A percentile compares a stretch with the other conserved stretches of the same genome.
These are phyloP conservation scores for Talaromyces liani DNA, from an alignment of 495 filamentous ascomycete genomes.

Conservation along the genomic window DNA sequence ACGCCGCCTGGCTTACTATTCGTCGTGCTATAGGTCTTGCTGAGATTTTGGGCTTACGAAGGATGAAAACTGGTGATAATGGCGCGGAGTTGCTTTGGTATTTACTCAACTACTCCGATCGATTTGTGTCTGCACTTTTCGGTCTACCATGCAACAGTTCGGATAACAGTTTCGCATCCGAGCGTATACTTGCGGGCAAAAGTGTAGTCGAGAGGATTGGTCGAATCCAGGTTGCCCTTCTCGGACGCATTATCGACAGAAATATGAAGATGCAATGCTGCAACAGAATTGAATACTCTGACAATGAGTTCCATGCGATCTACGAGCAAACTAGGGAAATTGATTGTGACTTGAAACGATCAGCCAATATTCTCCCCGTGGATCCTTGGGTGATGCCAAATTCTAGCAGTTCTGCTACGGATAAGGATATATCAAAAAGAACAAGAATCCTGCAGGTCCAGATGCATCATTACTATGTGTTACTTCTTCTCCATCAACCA, in stretches of 20 bases:
- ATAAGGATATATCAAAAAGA: slow-evolving; percentile 12
- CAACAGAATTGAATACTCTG: slow-evolving; percentile 10
- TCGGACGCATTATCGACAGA: slow-evolving; percentile 28
- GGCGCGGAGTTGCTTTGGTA: slow-evolving; percentile 32
- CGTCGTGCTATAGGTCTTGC: slow-evolving; percentile 36
- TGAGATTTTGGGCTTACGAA: slow-evolving; percentile 26
- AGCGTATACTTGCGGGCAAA: slow-evolving; percentile 18
- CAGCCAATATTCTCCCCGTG: slow-evolving; percentile 24
- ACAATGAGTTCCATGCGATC: slow-evolving; percentile 24
- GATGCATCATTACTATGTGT: slow-evolving; percentile 37
- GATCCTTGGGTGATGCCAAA: slow-evolving; percentile 29
- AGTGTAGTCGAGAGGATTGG: slow-evolving; percentile 23
- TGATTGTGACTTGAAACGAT: slow-evolving; percentile 32
- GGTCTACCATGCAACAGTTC: slow-evolving; percentile 35
- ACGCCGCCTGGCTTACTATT: slow-evolving; percentile 32
- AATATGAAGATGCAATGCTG: slow-evolving; percentile 26
- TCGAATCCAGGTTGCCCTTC: slow-evolving; percentile 22
- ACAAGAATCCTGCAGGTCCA: slow-evolving; percentile 30
- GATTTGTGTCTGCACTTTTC: slow-evolving; percentile 35
- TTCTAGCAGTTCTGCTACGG: slow-evolving; percentile 8
- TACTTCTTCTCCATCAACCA: slow-evolving; percentile 42
- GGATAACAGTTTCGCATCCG: slow-evolving; percentile 19
- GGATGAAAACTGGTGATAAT: background rate
- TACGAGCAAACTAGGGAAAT: slow-evolving; percentile 28
- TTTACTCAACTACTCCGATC: slow-evolving; percentile 33